Evolutionary conservation across 768 basidiomycete species (phyloP).

Genomic region (Cystofilobasidium ferigula): DNA sequence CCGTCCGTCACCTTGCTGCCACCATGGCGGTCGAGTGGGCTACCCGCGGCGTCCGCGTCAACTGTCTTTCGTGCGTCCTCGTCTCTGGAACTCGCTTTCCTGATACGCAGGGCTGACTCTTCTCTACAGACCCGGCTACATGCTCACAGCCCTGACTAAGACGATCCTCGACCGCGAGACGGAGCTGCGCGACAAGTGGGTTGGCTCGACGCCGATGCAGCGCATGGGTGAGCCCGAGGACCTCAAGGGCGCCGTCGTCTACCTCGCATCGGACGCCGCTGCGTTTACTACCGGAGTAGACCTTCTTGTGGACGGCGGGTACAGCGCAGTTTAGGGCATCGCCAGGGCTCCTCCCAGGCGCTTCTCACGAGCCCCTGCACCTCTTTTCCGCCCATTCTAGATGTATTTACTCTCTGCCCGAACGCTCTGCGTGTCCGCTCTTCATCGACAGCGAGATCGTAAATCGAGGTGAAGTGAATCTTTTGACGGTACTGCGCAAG

Average conservation of each 20-base stretch:
- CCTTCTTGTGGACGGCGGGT: constrained; percentile 18
- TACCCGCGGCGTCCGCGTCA: constrained; percentile 73
- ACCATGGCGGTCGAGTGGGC: constrained; percentile 72
- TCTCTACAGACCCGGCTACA: constrained; percentile 69
- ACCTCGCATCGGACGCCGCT: constrained; percentile 78
- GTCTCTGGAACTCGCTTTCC: constrained; percentile 33
- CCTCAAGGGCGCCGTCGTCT: constrained; percentile 74
- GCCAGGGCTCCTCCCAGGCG: neutral
- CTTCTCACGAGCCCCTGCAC: no score
- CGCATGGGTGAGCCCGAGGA: constrained; percentile 89
- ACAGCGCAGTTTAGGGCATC: neutral
- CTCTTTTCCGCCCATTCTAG: no score
- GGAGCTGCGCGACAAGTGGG: constrained; percentile 48
- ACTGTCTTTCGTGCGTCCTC: constrained; percentile 44
- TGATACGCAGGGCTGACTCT: no score
- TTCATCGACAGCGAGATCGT: no score
- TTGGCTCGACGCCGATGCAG: constrained; percentile 28
- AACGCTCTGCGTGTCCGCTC: no score
- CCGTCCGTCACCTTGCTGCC: constrained; percentile 23
- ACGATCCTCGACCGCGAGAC: constrained; percentile 64
- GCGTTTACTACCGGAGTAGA: constrained; percentile 40
- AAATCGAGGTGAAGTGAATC: no score
- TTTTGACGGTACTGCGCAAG: no score
- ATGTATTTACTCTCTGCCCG: no score
- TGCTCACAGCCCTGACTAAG: constrained; percentile 78